phyloP scores from a whole-genome alignment of 106 monocot genomes.

The Allium cepa region DNA sequence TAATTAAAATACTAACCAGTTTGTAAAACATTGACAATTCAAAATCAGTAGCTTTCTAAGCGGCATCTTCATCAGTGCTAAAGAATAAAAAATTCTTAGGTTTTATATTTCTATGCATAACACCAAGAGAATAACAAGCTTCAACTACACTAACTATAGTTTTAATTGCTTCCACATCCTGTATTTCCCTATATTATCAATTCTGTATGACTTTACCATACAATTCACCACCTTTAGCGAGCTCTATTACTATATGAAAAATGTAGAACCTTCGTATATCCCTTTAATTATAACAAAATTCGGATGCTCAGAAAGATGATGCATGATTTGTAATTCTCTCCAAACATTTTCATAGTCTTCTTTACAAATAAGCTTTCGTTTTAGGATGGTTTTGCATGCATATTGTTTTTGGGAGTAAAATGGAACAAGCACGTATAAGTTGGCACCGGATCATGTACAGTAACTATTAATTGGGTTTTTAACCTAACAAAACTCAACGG shows the following conservation, averaged over 20 bases:
- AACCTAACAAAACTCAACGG: too few species aligned
- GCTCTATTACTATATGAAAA: constrained; percentile 25
- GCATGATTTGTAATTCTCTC: constrained; percentile 37
- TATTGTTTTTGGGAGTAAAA: background rate
- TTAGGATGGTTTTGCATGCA: constrained; percentile 26
- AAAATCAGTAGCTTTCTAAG: constrained; percentile 78
- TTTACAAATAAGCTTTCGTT: constrained; percentile 27
- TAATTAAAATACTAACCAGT: constrained; percentile 24
- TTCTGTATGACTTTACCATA: constrained; percentile 28
- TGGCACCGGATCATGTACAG: too few species aligned
- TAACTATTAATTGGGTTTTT: too few species aligned
- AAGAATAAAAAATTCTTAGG: constrained; percentile 83
- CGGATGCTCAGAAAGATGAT: constrained; percentile 28
- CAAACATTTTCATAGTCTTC: constrained; percentile 32
- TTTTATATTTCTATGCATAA: constrained; percentile 87
- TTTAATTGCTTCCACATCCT: constrained; percentile 21
- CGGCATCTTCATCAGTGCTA: constrained; percentile 54
- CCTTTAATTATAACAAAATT: constrained; percentile 20
- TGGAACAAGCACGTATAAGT: too few species aligned
- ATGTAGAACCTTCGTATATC: constrained; percentile 19
- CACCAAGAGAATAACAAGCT: constrained; percentile 79
- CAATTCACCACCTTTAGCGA: constrained; percentile 19
- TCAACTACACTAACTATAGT: constrained; percentile 70
- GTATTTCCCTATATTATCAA: constrained; percentile 21
- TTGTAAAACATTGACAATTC: constrained; percentile 80